Evolutionary conservation across 768 basidiomycete species (phyloP).

Genomic region (Leccinum pellstonianum): DNA sequence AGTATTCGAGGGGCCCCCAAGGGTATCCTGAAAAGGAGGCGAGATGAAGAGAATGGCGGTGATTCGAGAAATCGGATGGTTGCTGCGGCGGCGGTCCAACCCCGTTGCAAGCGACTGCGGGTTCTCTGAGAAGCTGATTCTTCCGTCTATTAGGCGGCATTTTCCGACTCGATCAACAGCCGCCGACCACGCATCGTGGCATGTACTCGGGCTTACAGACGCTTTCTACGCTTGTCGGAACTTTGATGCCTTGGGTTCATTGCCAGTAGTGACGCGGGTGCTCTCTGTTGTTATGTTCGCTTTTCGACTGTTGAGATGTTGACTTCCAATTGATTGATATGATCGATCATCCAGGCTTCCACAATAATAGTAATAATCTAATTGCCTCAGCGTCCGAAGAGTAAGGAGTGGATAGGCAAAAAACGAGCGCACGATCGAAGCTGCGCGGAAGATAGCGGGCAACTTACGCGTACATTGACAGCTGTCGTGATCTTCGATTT

Average conservation of each 20-base stretch:
- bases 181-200: slow-evolving; percentile 19
- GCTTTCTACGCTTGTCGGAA: slow-evolving; percentile 28
- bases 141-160: slow-evolving; percentile 10
- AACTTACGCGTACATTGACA: too few relatives aligned
- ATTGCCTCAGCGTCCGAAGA: not conserved
- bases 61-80: slow-evolving; percentile 5
- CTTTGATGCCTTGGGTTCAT: slow-evolving; percentile 31
- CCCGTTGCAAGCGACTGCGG: slow-evolving; percentile 23
- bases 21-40: slow-evolving; percentile 30
- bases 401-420: too few relatives aligned
- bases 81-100: not conserved
- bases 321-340: not conserved
- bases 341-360: not conserved
- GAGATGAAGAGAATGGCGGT: slow-evolving; percentile 20
- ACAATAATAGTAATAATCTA: not conserved
- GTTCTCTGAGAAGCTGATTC: slow-evolving; percentile 12
- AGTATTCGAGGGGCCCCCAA: slow-evolving; percentile 22
- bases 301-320: not conserved
- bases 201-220: slow-evolving; percentile 14
- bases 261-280: slow-evolving; percentile 9
- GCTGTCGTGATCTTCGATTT: not conserved
- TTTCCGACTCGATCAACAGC: slow-evolving; percentile 11
- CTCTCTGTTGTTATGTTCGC: not conserved
- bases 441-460: not conserved
- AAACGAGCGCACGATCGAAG: not conserved